Conservation (phyloP, 2,329 filamentous ascomycete genomes). For the Nothopassalora personata region DNA sequence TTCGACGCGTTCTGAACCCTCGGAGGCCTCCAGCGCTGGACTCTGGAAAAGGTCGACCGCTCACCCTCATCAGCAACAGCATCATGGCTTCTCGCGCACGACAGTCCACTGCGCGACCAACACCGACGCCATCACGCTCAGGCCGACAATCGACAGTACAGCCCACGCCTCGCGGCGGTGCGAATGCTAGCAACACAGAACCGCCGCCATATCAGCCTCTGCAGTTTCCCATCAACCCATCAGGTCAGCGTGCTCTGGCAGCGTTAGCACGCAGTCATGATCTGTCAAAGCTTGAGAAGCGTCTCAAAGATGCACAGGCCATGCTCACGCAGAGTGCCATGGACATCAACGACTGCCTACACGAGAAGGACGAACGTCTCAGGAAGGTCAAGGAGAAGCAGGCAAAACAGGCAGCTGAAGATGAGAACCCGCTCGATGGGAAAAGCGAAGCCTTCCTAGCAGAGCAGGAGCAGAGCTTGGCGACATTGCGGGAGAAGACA, state of each 20-base stretch:
- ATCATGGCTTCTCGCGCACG: conserved; percentile 11
- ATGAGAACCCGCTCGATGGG: conserved; percentile 11
- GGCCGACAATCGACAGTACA: conserved; percentile 1
- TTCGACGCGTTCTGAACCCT: not conserved
- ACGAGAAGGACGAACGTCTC: conserved; percentile 27
- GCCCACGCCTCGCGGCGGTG: not conserved
- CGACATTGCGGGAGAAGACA: conserved; percentile 41
- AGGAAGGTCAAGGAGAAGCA: conserved; percentile 32
- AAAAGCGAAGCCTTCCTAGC: conserved; percentile 31
- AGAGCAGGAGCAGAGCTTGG: conserved; percentile 38
- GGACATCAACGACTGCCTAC: conserved; percentile 53
- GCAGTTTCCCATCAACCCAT: conserved; percentile 45
- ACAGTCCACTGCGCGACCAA: conserved; percentile 10
- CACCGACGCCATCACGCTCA: not conserved
- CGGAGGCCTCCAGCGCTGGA: not conserved
- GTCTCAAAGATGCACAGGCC: conserved; percentile 44
- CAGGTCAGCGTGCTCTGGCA: conserved; percentile 44
- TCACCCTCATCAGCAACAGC: not conserved
- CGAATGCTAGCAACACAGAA: conserved; percentile 8
- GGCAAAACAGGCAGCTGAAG: conserved; percentile 18
- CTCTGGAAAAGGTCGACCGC: not conserved
- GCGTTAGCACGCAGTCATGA: conserved; percentile 40
- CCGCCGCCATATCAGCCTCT: conserved; percentile 52
- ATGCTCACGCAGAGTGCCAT: conserved; percentile 47
- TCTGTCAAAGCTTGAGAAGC: conserved; percentile 43